A percentile compares a stretch with the other conserved stretches of the same genome.
phyloP scores from a whole-genome alignment of 2,329 filamentous ascomycete genomes.

The Cladorrhinum sp. region DNA sequence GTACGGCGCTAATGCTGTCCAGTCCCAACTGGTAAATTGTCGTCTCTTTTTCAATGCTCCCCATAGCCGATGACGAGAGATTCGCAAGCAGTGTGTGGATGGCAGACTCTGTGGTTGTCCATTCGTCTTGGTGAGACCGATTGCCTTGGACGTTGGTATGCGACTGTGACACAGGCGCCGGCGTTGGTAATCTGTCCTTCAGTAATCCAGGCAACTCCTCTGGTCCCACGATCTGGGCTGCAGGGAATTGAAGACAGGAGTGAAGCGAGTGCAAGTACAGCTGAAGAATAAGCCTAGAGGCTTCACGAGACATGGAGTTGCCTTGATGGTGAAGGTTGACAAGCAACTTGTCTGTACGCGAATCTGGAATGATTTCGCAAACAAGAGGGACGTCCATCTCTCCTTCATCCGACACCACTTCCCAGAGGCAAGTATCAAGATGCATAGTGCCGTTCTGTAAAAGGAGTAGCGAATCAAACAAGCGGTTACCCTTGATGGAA shows the following conservation, averaged over 20 bases:
- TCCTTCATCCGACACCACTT: slow-evolving; percentile 53
- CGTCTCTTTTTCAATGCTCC: slow-evolving; percentile 55
- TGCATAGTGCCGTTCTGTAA: slow-evolving; percentile 64
- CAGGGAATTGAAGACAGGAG: slow-evolving; percentile 30
- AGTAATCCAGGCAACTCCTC: slow-evolving; percentile 24
- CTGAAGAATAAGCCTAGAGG: slow-evolving; percentile 26
- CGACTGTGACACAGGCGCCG: too few species aligned
- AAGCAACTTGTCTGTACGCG: slow-evolving; percentile 48
- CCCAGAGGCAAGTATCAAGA: slow-evolving; percentile 56
- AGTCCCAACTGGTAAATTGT: slow-evolving; percentile 87
- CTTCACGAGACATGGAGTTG: slow-evolving; percentile 24
- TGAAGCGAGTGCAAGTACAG: slow-evolving; percentile 31
- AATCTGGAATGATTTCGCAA: slow-evolving; percentile 65
- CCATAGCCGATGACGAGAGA: slow-evolving; percentile 51
- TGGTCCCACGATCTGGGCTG: slow-evolving; percentile 25
- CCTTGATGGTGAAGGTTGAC: slow-evolving; percentile 62
- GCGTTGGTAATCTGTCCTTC: slow-evolving; percentile 8
- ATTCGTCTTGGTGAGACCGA: slow-evolving; percentile 31
- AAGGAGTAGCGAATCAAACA: slow-evolving; percentile 81
- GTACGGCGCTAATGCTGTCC: slow-evolving; percentile 84
- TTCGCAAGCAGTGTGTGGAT: slow-evolving; percentile 56
- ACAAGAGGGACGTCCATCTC: slow-evolving; percentile 75
- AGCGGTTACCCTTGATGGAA: slow-evolving; percentile 35
- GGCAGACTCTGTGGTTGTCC: slow-evolving; percentile 49
- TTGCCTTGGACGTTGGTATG: too few species aligned